phyloP scores from a whole-genome alignment of 805 yeast genomes.

The Cyberlindnera saturnus region DNA sequence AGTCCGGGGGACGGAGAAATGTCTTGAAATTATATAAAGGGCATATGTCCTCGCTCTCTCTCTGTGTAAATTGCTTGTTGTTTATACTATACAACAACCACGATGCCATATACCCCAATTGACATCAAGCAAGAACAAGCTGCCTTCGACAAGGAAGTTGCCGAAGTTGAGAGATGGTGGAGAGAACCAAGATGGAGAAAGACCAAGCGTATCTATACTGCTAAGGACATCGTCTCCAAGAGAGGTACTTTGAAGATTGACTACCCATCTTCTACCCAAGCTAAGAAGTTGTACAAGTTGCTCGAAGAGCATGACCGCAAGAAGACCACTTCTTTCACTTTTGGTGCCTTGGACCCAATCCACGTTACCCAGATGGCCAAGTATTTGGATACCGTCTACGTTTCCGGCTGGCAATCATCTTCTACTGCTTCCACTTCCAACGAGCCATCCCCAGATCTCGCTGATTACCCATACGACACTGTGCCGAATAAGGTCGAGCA shows the following conservation, averaged over 20 bases:
- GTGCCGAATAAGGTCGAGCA: slow-evolving; percentile 98
- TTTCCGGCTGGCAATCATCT: slow-evolving; percentile 98
- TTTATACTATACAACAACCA: not conserved
- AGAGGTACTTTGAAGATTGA: slow-evolving; percentile 72
- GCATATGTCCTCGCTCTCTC: not conserved
- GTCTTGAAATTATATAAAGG: no score
- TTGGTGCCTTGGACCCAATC: slow-evolving; percentile 94
- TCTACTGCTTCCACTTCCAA: slow-evolving; percentile 96
- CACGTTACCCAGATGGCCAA: slow-evolving; percentile 97
- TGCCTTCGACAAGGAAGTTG: slow-evolving; percentile 43
- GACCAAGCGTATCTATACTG: slow-evolving; percentile 81
- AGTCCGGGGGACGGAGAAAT: no score
- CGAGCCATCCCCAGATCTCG: slow-evolving; percentile 97
- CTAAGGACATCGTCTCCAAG: slow-evolving; percentile 85
- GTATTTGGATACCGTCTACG: slow-evolving; percentile 86
- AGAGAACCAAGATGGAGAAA: slow-evolving; percentile 83
- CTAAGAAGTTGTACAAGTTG: slow-evolving; percentile 71
- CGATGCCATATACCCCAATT: slow-evolving; percentile 16
- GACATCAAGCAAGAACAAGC: slow-evolving; percentile 18
- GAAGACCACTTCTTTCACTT: slow-evolving; percentile 78
- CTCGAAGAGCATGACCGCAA: slow-evolving; percentile 66
- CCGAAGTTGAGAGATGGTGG: slow-evolving; percentile 87
- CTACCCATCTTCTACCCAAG: slow-evolving; percentile 73
- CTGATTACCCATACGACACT: slow-evolving; percentile 98
- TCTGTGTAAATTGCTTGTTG: not conserved